phyloP scores from a whole-genome alignment of 108 stramenopile genomes.

The Pseudonitzschia pungens region DNA sequence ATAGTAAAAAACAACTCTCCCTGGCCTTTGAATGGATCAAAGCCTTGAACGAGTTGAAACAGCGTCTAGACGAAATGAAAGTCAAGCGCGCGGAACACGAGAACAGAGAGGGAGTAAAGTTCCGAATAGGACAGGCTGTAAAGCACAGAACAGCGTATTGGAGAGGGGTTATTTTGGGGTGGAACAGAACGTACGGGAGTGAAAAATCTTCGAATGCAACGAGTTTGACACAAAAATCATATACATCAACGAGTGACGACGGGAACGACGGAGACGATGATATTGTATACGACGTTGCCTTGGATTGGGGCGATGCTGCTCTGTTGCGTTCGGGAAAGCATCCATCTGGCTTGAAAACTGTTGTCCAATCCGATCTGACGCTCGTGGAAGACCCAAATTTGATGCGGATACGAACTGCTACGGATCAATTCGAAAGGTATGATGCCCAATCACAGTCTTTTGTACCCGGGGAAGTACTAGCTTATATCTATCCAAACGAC shows the following conservation, averaged over 20 bases:
- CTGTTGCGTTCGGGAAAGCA: slow-evolving; percentile 31
- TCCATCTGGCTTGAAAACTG: slow-evolving; percentile 1
- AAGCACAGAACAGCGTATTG: slow-evolving; percentile 61
- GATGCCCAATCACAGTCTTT: slow-evolving; percentile 38
- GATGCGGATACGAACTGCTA: slow-evolving; percentile 55
- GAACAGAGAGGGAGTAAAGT: slow-evolving; percentile 45
- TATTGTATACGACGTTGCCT: slow-evolving; percentile 54
- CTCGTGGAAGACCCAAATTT: slow-evolving; percentile 56
- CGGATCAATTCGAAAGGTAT: slow-evolving; percentile 56
- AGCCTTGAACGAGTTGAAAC: slow-evolving; percentile 66
- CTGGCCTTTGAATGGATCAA: slow-evolving; percentile 72
- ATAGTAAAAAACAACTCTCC: slow-evolving; percentile 48
- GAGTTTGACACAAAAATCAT: slow-evolving; percentile 71
- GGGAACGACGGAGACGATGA: slow-evolving; percentile 15
- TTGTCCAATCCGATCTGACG: slow-evolving; percentile 51
- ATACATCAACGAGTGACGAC: slow-evolving; percentile 18
- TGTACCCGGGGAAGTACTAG: slow-evolving; percentile 51
- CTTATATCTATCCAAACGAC: slow-evolving; percentile 78
- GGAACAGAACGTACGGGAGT: slow-evolving; percentile 35
- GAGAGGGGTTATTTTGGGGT: slow-evolving; percentile 77
- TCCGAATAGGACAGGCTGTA: slow-evolving; percentile 74
- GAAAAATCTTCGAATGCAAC: slow-evolving; percentile 27
- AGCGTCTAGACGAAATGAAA: slow-evolving; percentile 42
- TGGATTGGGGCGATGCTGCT: slow-evolving; percentile 70
- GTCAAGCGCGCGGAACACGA: slow-evolving; percentile 27